Evolutionary conservation across 331 rosid species (phyloP).

Genomic region (Rhamnella rubrinervis): DNA sequence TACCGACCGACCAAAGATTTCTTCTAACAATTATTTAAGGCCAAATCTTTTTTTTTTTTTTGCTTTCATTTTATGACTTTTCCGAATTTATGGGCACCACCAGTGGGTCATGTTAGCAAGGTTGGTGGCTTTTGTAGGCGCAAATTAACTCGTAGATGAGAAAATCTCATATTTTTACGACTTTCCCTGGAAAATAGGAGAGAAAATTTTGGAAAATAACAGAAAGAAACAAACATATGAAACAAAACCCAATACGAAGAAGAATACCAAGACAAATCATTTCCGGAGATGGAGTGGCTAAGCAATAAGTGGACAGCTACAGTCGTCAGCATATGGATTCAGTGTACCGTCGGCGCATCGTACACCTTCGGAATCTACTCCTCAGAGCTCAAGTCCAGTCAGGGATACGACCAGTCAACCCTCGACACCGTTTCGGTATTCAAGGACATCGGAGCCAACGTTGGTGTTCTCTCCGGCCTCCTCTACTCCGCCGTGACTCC

Average conservation of each 20-base stretch:
- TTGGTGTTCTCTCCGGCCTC: slow-evolving; percentile 76
- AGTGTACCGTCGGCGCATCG: slow-evolving; percentile 73
- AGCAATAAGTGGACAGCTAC: slow-evolving; percentile 63
- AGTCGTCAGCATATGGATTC: slow-evolving; percentile 75
- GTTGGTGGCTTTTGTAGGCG: too few species aligned
- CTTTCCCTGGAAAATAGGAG: too few species aligned
- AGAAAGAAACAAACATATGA: background rate
- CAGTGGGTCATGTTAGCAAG: too few species aligned
- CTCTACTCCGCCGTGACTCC: slow-evolving; percentile 69
- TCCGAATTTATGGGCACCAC: too few species aligned
- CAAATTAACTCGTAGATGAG: too few species aligned
- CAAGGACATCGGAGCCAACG: slow-evolving; percentile 91
- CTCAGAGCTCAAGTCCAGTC: slow-evolving; percentile 66
- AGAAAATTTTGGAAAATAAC: background rate
- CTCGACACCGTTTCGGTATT: slow-evolving; percentile 91
- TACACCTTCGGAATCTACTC: slow-evolving; percentile 95
- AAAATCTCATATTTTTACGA: too few species aligned
- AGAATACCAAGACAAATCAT: background rate
- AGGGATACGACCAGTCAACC: slow-evolving; percentile 78
- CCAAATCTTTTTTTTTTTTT: too few species aligned
- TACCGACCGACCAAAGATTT: too few species aligned
- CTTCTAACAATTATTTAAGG: too few species aligned
- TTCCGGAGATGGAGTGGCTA: slow-evolving; percentile 18
- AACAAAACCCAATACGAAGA: background rate
- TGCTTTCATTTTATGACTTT: too few species aligned